A percentile compares a stretch with the other conserved stretches of the same genome.
phyloP scores from a whole-genome alignment of 2,329 filamentous ascomycete species.

The Ascocoryne sarcoides region DNA sequence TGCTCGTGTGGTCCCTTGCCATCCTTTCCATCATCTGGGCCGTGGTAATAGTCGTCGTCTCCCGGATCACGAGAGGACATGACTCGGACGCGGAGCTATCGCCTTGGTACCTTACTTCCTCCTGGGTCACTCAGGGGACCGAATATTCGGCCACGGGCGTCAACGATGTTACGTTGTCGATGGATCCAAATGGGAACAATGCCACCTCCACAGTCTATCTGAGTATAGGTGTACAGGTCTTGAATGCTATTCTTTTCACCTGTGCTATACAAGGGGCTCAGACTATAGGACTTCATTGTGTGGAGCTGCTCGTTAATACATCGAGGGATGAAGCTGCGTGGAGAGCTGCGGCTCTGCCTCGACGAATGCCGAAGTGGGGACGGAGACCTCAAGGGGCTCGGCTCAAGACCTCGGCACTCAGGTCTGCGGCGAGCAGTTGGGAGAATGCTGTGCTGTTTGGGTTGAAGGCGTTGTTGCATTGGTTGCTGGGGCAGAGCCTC shows the following conservation, averaged over 20 bases:
- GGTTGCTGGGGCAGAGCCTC: neutral
- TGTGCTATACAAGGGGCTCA: neutral
- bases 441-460: neutral
- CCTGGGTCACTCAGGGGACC: neutral
- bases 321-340: conserved; percentile 1
- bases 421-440: neutral
- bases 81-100: no score
- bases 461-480: neutral
- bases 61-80: neutral
- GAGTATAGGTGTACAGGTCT: neutral
- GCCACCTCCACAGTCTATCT: neutral
- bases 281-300: neutral
- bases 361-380: no score
- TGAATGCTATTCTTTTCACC: neutral
- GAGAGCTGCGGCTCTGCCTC: neutral
- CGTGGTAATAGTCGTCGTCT: neutral
- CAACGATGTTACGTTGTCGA: neutral
- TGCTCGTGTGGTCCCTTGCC: neutral
- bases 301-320: conserved; percentile 1
- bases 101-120: neutral
- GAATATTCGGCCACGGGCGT: neutral
- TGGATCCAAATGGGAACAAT: no score
- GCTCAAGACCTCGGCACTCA: neutral
- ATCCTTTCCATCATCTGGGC: neutral
- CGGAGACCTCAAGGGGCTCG: neutral